These are phyloP conservation scores for Coniella lustricola DNA, from an alignment of 2,329 filamentous ascomycete species.

Conservation along the genomic window DNA sequence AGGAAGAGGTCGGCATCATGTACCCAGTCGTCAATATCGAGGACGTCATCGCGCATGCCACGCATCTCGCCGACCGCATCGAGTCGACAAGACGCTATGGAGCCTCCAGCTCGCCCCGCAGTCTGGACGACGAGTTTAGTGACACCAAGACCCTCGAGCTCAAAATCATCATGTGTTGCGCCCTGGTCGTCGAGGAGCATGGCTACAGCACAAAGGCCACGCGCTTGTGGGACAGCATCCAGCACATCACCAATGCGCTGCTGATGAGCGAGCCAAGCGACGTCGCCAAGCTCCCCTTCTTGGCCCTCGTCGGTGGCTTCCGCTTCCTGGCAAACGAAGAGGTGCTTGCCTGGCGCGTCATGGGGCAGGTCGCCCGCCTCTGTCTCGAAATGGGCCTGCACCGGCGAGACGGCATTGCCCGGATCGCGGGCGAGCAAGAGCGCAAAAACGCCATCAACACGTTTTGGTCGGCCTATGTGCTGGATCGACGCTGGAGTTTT, in stretches of 20 bases:
- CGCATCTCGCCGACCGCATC: conserved; percentile 64
- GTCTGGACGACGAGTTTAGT: conserved; percentile 32
- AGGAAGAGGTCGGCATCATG: conserved; percentile 89
- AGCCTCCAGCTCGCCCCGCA: conserved; percentile 20
- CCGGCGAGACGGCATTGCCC: conserved; percentile 63
- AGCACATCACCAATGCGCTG: conserved; percentile 60
- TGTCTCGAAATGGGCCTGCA: conserved; percentile 81
- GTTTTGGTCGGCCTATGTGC: conserved; percentile 81
- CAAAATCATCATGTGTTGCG: conserved; percentile 77
- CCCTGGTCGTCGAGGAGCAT: conserved; percentile 68
- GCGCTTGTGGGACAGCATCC: conserved; percentile 69
- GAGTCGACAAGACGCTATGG: conserved; percentile 40
- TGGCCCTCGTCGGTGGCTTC: conserved; percentile 54
- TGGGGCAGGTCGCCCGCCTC: conserved; percentile 73
- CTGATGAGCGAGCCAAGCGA: conserved; percentile 47
- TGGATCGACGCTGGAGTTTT: conserved; percentile 84
- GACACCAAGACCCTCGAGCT: conserved; percentile 58
- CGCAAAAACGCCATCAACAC: conserved; percentile 61
- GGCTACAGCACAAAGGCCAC: conserved; percentile 70
- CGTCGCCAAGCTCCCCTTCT: conserved; percentile 40
- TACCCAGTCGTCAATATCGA: conserved; percentile 79
- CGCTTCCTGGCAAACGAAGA: conserved; percentile 84
- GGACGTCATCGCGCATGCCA: conserved; percentile 62
- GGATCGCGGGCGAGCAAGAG: conserved; percentile 62
- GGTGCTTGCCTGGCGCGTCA: conserved; percentile 76